These are phyloP conservation scores for Lepiota brunneoincarnata DNA, from an alignment of 768 basidiomycete species.

Conservation along the genomic window DNA sequence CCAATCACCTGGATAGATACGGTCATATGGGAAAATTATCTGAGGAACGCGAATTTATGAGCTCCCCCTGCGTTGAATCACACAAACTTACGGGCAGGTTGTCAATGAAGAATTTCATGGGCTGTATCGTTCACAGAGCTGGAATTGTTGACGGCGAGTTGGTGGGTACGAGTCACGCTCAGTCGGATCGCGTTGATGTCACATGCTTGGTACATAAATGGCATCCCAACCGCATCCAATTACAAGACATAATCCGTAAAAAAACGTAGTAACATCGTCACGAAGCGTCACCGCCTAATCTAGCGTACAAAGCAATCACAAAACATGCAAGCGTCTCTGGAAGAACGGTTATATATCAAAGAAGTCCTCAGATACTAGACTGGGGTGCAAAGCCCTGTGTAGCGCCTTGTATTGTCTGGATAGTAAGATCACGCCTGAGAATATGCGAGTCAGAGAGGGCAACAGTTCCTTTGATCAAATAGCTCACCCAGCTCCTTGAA, in stretches of 20 bases:
- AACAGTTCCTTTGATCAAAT: too few relatives aligned
- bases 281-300: neutral
- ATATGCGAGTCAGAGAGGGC: neutral
- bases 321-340: neutral
- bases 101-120: conserved; percentile 86
- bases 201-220: neutral
- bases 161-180: neutral
- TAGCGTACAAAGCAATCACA: conserved; percentile 1
- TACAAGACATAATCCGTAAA: neutral
- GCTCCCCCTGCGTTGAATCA: neutral
- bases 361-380: conserved; percentile 2
- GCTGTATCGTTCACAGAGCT: too few relatives aligned
- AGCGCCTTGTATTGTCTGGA: neutral
- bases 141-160: neutral
- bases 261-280: neutral
- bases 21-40: conserved; percentile 92
- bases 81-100: conserved; percentile 61
- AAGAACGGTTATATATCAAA: neutral
- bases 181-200: conserved; percentile 1
- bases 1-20: conserved; percentile 86
- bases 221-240: neutral
- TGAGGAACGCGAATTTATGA: conserved; percentile 24
- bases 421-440: neutral
- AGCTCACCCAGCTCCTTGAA: conserved; percentile 37
- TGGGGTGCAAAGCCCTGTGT: conserved; percentile 1